Evolutionary conservation across 2,329 filamentous ascomycete genomes (phyloP).

Genomic region (Curvularia lunata): DNA sequence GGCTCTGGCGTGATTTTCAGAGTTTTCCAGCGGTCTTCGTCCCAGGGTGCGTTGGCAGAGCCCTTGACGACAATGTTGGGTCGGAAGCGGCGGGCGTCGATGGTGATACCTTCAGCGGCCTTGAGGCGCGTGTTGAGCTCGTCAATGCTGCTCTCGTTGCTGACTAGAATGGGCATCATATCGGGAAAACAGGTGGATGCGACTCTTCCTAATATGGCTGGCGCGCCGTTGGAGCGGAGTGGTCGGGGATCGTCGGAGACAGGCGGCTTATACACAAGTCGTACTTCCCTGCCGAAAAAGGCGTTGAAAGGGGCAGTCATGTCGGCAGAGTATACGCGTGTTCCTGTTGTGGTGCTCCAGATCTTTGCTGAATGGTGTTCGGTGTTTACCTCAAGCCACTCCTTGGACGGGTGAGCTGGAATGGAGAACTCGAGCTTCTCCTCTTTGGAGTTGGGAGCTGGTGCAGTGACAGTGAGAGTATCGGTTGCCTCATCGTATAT

Average conservation of each 20-base stretch:
- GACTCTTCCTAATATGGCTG: slow-evolving; percentile 59
- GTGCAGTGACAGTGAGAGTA: slow-evolving; percentile 58
- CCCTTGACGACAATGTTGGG: slow-evolving; percentile 68
- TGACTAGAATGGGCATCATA: slow-evolving; percentile 63
- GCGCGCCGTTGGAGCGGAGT: slow-evolving; percentile 62
- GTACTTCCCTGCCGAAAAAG: slow-evolving; percentile 63
- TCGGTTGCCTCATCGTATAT: slow-evolving; percentile 54
- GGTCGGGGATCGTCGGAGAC: slow-evolving; percentile 55
- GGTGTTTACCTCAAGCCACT: slow-evolving; percentile 63
- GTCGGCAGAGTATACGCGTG: slow-evolving; percentile 58
- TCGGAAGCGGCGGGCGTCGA: slow-evolving; percentile 63
- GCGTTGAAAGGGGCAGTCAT: slow-evolving; percentile 62
- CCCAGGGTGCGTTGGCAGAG: slow-evolving; percentile 58
- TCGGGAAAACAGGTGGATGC: slow-evolving; percentile 66
- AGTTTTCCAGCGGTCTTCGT: slow-evolving; percentile 68
- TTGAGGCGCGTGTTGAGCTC: slow-evolving; percentile 65
- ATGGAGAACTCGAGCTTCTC: slow-evolving; percentile 54
- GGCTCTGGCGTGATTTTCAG: slow-evolving; percentile 52
- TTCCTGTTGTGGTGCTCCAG: slow-evolving; percentile 66
- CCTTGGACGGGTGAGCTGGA: slow-evolving; percentile 60
- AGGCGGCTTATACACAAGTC: slow-evolving; percentile 68
- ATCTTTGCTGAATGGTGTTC: slow-evolving; percentile 59
- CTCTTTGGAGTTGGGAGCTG: slow-evolving; percentile 45
- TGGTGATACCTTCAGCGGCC: slow-evolving; percentile 55
- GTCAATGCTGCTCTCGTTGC: slow-evolving; percentile 60